Conservation (phyloP, 1,139 yeast genomes). For the Candida sanyaensis region DNA sequence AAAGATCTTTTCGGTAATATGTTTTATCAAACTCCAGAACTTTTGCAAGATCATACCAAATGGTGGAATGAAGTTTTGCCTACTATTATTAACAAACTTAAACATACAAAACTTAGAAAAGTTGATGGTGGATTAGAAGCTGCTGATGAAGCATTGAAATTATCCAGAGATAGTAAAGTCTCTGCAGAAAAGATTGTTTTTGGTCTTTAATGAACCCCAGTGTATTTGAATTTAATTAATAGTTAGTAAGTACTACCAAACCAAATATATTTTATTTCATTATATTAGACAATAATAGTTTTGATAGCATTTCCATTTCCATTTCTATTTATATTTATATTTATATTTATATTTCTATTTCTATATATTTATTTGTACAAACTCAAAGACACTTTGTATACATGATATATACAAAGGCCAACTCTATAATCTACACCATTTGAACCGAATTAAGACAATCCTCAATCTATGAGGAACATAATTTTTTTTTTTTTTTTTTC, state of each 20-base stretch:
- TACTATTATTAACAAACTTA: constrained; percentile 16
- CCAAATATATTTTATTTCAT: background rate
- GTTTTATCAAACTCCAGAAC: constrained; percentile 11
- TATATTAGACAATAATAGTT: background rate
- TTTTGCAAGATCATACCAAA: constrained; percentile 7
- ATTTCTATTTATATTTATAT: no score
- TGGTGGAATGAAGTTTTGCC: constrained; percentile 26
- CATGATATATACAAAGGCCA: background rate
- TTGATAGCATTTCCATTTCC: no score
- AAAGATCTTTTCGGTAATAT: constrained; percentile 11
- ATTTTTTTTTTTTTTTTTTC: background rate
- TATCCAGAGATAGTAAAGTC: constrained; percentile 26
- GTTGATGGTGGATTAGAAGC: constrained; percentile 27
- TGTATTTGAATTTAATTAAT: no score
- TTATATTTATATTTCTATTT: background rate
- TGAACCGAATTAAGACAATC: no score
- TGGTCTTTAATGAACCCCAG: background rate
- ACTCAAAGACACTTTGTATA: no score
- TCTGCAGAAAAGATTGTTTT: constrained; percentile 28
- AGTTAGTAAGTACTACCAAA: no score
- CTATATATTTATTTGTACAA: no score
- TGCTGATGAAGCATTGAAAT: constrained; percentile 29
- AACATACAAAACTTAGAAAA: constrained; percentile 24
- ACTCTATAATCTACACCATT: background rate
- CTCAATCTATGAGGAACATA: background rate